Evolutionary conservation across 176 grass and related monocot species (phyloP), one percentile per base, ranked within the genome.

Genomic region (Carex myosuroides): DNA sequence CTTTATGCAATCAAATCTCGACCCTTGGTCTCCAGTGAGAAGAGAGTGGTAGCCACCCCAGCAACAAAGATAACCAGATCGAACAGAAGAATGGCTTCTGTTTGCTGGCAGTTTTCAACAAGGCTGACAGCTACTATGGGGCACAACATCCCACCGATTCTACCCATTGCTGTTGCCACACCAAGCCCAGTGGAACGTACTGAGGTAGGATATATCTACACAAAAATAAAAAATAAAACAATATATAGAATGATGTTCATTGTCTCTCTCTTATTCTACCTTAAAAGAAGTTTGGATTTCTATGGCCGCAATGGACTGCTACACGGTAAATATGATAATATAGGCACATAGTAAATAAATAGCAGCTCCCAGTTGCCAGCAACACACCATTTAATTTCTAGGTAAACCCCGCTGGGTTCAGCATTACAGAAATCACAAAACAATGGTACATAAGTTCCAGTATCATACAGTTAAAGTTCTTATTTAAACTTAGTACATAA

Each of bases 21-120:
- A 50, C 94, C 90, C 54, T 85, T 97, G 26, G 94, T 97, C 60
- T 94, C 92, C 1, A 94, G 60, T 53, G 94, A 87, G 85, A 97
- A 91, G 70, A 94, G 79, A 8, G 87, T 80, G 50, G 80, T 84
- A 1, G 90, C 85, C 64, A 92, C 33, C 60, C 87, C 94, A 29
- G 94, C 87, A 0, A 91, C 67, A 32, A 87, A 84, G 57, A 92
- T 21, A 29, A 94, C 85, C 20, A 91, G 48, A 74, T 94, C 90
- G 48, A 94, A 94, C 21, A 97, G 75, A 66, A 88, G 24, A 52
- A 94, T 54, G 4, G 92, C 90, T 91, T 86, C 71, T 79, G 86
- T 94, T 52, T 92, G 92, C 67, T 81, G 88, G 86, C 94, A 97
- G 39, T 68, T 89, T 30, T 91, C 58, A 18, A 97, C 70, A 85